Conservation (phyloP, 768 basidiomycete genomes). For the Pleurotus citrinopileatus region DNA sequence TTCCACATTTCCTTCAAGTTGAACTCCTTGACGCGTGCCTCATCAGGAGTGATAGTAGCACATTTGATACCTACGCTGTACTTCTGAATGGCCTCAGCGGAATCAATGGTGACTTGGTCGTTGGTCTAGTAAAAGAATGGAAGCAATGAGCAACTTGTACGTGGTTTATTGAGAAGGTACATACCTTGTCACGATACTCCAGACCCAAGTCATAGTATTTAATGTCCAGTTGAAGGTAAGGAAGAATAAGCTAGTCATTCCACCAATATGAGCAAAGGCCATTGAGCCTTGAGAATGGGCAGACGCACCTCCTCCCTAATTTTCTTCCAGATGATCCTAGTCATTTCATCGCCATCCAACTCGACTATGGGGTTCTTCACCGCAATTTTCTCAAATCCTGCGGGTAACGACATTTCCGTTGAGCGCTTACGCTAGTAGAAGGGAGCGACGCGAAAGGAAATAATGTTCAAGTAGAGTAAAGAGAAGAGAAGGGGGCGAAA, state of each 20-base stretch:
- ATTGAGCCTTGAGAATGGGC: not conserved
- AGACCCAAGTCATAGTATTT: constrained; percentile 98
- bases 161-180: constrained; percentile 14
- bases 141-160: not conserved
- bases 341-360: constrained; percentile 99
- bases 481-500: not conserved
- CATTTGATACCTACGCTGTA: constrained; percentile 99
- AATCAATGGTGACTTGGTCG: constrained; percentile 90
- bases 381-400: constrained; percentile 57
- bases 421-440: not conserved
- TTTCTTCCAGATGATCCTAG: constrained; percentile 98
- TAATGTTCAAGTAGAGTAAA: not conserved
- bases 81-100: constrained; percentile 91
- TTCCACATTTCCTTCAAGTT: constrained; percentile 99
- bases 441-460: not conserved
- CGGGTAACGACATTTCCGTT: not conserved
- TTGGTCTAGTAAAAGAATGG: constrained; percentile 57
- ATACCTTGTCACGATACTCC: constrained; percentile 84
- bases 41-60: constrained; percentile 98
- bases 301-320: constrained; percentile 84
- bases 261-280: no score
- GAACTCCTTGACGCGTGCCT: constrained; percentile 94
- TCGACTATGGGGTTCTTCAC: constrained; percentile 91
- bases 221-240: constrained; percentile 93
- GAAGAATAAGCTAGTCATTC: constrained; percentile 90